Evolutionary conservation across 352 stramenopile genomes (phyloP).

Genomic region (Salisapilia sapeloensis): DNA sequence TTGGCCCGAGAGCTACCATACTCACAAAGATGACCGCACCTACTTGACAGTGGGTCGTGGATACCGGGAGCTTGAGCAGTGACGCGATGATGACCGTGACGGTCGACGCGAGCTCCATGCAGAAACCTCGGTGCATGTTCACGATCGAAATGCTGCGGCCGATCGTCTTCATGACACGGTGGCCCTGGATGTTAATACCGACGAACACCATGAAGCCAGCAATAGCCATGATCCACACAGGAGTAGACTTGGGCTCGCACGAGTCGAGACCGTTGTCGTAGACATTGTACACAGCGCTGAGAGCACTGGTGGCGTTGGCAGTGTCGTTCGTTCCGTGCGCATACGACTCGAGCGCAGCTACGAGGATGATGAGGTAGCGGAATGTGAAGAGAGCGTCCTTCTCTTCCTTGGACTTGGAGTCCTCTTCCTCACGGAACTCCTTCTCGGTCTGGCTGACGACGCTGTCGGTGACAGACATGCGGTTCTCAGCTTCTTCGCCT

Average conservation of each 20-base stretch:
- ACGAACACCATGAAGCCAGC: conserved; percentile 32
- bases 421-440: conserved; percentile 6
- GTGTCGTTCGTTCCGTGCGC: conserved; percentile 71
- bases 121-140: conserved; percentile 46
- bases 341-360: conserved; percentile 52
- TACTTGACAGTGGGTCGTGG: conserved; percentile 48
- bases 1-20: conserved; percentile 7
- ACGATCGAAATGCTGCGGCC: conserved; percentile 24
- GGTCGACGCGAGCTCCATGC: conserved; percentile 47
- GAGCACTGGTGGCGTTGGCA: conserved; percentile 52
- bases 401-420: conserved; percentile 11
- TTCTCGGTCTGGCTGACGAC: no score
- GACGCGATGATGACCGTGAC: conserved; percentile 37
- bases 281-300: conserved; percentile 37
- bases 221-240: conserved; percentile 48
- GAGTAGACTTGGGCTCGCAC: conserved; percentile 5
- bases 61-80: conserved; percentile 24
- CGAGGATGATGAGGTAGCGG: conserved; percentile 58
- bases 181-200: conserved; percentile 25
- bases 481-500: no score
- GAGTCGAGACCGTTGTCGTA: conserved; percentile 19
- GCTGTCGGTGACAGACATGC: no score
- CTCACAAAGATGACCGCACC: conserved; percentile 29
- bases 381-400: conserved; percentile 21
- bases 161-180: conserved; percentile 53